phyloP scores from a whole-genome alignment of 1,284 basidiomycete species.

The Pseudozyma pruni region DNA sequence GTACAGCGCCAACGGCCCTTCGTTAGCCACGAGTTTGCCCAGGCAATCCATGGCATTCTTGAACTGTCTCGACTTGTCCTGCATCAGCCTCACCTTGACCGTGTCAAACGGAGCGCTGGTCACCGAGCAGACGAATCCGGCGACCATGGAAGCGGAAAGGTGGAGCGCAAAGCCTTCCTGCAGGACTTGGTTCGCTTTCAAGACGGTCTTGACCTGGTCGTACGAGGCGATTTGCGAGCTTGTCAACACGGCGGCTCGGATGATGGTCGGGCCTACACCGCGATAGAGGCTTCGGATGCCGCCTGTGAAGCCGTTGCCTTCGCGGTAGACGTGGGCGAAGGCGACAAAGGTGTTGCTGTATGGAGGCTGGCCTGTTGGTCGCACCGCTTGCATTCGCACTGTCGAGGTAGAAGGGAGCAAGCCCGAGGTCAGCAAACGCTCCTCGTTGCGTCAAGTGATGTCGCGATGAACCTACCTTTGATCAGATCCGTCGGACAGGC shows the following conservation, averaged over 20 bases:
- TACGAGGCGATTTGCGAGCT: constrained; percentile 55
- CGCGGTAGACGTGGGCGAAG: constrained; percentile 44
- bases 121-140: constrained; percentile 50
- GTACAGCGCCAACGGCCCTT: constrained; percentile 56
- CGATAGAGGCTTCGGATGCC: constrained; percentile 51
- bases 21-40: constrained; percentile 42
- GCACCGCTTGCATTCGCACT: constrained; percentile 55
- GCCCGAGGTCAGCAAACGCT: background rate
- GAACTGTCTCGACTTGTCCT: constrained; percentile 42
- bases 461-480: constrained; percentile 22
- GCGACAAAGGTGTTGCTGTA: constrained; percentile 54
- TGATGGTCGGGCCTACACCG: constrained; percentile 52
- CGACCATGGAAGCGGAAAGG: constrained; percentile 51
- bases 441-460: background rate
- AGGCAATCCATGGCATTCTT: constrained; percentile 47
- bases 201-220: constrained; percentile 48
- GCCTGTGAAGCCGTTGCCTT: constrained; percentile 28
- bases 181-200: constrained; percentile 33
- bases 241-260: constrained; percentile 54
- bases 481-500: constrained; percentile 56
- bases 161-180: constrained; percentile 51
- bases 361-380: constrained; percentile 42
- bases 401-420: background rate
- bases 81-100: constrained; percentile 57
- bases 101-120: constrained; percentile 54